Conservation (phyloP, 805 yeast genomes). For the Hermanozyma aechmeae region DNA sequence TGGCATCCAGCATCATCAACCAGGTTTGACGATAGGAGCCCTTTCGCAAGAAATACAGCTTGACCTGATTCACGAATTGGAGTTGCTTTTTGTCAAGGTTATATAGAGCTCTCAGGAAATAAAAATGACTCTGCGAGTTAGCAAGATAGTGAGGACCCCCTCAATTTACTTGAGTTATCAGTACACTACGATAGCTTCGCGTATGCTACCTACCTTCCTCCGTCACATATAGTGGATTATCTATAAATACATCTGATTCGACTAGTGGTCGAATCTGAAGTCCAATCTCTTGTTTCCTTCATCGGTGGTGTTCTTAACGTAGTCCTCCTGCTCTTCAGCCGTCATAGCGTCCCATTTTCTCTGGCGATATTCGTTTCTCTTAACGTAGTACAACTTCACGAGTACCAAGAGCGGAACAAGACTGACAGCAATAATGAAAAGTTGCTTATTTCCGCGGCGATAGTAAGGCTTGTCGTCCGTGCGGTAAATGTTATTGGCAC, state of each 20-base stretch:
- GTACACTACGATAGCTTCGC: too few relatives aligned
- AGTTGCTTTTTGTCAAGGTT: too few relatives aligned
- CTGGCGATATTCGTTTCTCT: conserved; percentile 36
- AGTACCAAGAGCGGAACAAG: conserved; percentile 15
- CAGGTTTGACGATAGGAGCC: too few relatives aligned
- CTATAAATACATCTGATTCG: background rate
- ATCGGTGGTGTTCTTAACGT: conserved; percentile 37
- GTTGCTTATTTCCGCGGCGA: conserved; percentile 42
- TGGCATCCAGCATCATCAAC: too few relatives aligned
- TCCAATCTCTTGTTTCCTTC: conserved; percentile 54
- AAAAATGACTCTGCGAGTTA: too few relatives aligned
- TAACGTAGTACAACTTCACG: conserved; percentile 28
- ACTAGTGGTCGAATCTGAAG: conserved; percentile 23
- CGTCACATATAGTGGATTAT: too few relatives aligned
- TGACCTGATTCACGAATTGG: too few relatives aligned
- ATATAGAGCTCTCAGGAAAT: too few relatives aligned
- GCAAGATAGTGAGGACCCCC: too few relatives aligned
- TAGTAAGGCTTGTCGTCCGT: conserved; percentile 51
- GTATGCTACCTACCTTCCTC: too few relatives aligned
- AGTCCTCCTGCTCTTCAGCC: conserved; percentile 39
- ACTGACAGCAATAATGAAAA: conserved; percentile 25
- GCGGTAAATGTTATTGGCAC: conserved; percentile 48
- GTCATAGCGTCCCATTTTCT: conserved; percentile 43
- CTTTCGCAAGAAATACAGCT: too few relatives aligned
- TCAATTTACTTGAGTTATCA: too few relatives aligned